Percentiles rank a stretch among this genome's conserved stretches.
Conservation (phyloP, 73 alveolate species). For the Paramecium sexaurelia region DNA sequence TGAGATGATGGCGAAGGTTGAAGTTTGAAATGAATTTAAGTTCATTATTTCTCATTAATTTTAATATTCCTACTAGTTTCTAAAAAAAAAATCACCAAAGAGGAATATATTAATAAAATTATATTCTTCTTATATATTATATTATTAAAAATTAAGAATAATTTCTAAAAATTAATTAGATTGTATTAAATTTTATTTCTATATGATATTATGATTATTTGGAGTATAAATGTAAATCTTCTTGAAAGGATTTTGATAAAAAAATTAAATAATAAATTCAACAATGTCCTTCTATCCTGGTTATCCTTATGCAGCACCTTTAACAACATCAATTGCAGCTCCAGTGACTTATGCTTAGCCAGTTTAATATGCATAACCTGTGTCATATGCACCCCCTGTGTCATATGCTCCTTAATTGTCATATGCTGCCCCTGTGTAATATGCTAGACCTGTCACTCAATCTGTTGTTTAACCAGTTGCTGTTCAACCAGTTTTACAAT, state of each 20-base stretch:
- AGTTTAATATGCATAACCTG: neutral
- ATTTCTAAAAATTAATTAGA: neutral
- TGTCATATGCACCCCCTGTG: neutral
- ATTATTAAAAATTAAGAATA: neutral
- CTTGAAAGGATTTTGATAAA: neutral
- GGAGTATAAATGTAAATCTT: neutral
- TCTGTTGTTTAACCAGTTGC: slow-evolving; percentile 2
- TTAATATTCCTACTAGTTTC: neutral
- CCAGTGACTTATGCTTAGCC: slow-evolving; percentile 8
- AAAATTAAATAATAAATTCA: neutral
- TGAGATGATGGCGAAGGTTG: slow-evolving; percentile 72
- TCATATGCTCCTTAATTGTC: neutral
- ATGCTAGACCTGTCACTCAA: neutral
- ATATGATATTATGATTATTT: neutral
- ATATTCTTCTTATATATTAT: neutral
- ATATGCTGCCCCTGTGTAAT: neutral
- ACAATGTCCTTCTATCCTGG: slow-evolving; percentile 12
- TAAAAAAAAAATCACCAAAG: neutral
- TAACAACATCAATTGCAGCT: neutral
- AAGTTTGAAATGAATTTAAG: neutral
- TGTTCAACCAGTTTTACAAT: neutral
- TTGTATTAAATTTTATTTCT: neutral
- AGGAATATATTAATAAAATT: neutral
- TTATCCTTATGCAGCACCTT: slow-evolving; percentile 24
- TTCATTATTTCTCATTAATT: neutral